phyloP scores from a whole-genome alignment of 2,329 filamentous ascomycete genomes.

The Dendrostoma leiphaemia region DNA sequence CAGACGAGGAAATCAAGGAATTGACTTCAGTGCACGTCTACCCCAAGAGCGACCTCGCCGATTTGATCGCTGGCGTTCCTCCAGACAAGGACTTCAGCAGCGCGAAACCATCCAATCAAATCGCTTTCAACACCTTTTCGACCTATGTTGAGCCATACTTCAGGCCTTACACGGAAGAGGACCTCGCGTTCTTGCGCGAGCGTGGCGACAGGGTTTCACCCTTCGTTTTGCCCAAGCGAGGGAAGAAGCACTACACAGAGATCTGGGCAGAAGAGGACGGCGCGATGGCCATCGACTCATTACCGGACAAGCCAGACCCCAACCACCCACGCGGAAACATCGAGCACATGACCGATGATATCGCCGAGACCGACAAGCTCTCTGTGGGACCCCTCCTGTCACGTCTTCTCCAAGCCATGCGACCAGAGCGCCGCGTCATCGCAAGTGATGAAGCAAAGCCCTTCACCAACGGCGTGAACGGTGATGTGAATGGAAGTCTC shows the following conservation, averaged over 20 bases:
- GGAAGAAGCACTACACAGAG: conserved; percentile 82
- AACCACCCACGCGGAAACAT: conserved; percentile 85
- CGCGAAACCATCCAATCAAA: conserved; percentile 89
- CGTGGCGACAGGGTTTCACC: conserved; percentile 79
- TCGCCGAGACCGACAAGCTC: conserved; percentile 84
- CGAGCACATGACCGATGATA: conserved; percentile 81
- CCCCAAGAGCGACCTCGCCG: conserved; percentile 74
- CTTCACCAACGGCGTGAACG: conserved; percentile 47
- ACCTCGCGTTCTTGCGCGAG: conserved; percentile 89
- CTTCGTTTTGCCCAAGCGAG: conserved; percentile 82
- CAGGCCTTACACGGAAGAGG: conserved; percentile 85
- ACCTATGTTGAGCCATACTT: conserved; percentile 91
- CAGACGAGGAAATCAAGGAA: conserved; percentile 78
- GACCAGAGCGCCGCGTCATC: conserved; percentile 65
- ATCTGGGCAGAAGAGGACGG: conserved; percentile 95
- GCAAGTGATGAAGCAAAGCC: conserved; percentile 54
- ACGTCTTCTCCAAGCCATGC: conserved; percentile 75
- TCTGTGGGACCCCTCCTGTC: conserved; percentile 85
- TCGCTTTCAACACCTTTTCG: conserved; percentile 90
- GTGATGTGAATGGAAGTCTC: conserved; percentile 37
- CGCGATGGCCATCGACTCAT: conserved; percentile 68
- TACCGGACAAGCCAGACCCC: conserved; percentile 66
- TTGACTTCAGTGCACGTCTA: conserved; percentile 87
- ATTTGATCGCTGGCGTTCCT: conserved; percentile 83
- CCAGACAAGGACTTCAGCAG: conserved; percentile 96